Base-by-base conservation (phyloP, 805 yeast genomes). In the Candida sanyiensis region DNA sequence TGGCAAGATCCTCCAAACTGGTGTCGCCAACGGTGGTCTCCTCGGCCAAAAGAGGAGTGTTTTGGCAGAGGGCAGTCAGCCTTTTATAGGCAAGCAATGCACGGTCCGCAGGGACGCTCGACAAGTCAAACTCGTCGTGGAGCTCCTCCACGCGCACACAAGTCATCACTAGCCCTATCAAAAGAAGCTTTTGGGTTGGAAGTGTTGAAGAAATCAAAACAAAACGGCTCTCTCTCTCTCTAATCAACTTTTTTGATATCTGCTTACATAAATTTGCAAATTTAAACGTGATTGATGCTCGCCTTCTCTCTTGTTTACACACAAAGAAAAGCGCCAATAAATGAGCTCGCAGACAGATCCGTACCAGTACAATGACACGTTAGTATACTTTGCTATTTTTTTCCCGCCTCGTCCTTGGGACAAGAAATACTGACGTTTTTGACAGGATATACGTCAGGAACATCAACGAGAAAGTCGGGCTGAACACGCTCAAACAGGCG, bases 391-490 rank as follows among this genome's bases (percentile, higher is more conserved):
- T n/a, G n/a, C n/a, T n/a, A n/a, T n/a, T n/a, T n/a, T n/a, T n/a
- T n/a, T n/a, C n/a, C n/a, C n/a, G n/a, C n/a, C n/a, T n/a, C n/a
- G n/a, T n/a, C n/a, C n/a, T n/a, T n/a, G n/a, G n/a, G n/a, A n/a
- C n/a, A n/a, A n/a, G n/a, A n/a, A n/a, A n/a, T n/a, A n/a, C n/a
- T n/a, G n/a, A 20, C 13, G 6, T n/a, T 13, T 5, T 12, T 15
- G 1, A 11, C 36, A 54, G 56, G 1, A 43, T 55, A 1, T 86
- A 87, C 54, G 56, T 87, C 27, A 70, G 83, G 48, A 84, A 84
- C 50, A 59, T 86, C 44, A 81, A 84, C 52, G 95, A 86, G 51
- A 76, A 75, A 42, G 72, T 83, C 7, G 71, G 80, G 4, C 50
- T 72, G 6, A 68, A 69, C 31, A 70, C 69, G 13, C 58, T 85